A percentile compares a stretch with the other conserved stretches of the same genome.
Conservation (phyloP, 202 grass and related monocot genomes). For the Brachypodium distachyon region DNA sequence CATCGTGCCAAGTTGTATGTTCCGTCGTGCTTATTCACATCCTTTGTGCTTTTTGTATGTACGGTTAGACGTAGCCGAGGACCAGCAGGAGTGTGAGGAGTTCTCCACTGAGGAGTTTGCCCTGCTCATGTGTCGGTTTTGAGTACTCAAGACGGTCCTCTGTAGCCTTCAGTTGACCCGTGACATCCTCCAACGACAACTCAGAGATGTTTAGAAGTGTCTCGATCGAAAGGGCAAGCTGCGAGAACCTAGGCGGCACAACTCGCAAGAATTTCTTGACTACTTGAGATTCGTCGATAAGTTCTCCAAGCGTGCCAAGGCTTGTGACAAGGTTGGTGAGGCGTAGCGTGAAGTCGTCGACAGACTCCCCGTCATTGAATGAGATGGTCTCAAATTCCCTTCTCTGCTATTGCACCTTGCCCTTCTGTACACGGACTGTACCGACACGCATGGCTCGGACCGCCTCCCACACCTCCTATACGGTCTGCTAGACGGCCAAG, state of each 20-base stretch:
- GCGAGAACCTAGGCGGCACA: neutral
- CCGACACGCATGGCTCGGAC: neutral
- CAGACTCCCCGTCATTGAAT: neutral
- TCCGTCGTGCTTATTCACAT: too few relatives aligned
- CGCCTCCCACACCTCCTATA: neutral
- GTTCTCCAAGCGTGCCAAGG: neutral
- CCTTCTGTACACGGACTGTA: neutral
- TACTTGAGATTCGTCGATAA: neutral
- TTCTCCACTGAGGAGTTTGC: neutral
- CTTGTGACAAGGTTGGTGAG: neutral
- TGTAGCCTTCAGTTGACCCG: too few relatives aligned
- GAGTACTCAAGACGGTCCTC: too few relatives aligned
- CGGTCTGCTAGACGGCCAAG: neutral
- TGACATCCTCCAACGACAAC: too few relatives aligned
- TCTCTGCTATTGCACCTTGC: neutral
- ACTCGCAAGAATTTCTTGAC: neutral
- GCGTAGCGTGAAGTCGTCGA: neutral
- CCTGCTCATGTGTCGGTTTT: neutral
- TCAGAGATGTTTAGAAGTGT: neutral
- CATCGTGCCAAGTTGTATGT: too few relatives aligned
- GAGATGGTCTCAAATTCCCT: neutral
- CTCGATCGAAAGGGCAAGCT: neutral
- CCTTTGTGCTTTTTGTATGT: too few relatives aligned
- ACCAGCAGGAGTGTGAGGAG: too few relatives aligned
- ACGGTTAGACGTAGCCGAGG: too few relatives aligned